phyloP scores from a whole-genome alignment of 2,329 filamentous ascomycete genomes.

The Cytospora schulzeri region DNA sequence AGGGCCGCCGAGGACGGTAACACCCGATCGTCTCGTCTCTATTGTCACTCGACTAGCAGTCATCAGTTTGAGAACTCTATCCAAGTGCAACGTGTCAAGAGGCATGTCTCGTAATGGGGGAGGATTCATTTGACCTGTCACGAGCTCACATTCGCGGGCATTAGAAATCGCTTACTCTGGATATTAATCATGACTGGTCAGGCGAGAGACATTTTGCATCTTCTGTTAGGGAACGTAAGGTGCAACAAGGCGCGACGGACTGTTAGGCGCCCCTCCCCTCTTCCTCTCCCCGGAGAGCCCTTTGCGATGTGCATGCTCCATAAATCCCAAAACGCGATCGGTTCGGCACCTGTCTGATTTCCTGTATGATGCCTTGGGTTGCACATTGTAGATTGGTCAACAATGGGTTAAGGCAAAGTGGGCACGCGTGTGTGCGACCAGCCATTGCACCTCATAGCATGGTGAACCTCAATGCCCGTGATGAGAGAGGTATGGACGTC shows the following conservation, averaged over 20 bases:
- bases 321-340: neutral
- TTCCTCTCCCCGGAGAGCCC: neutral
- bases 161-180: neutral
- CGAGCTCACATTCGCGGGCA: neutral
- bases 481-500: neutral
- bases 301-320: too few species aligned
- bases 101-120: constrained; percentile 18
- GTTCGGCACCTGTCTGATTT: neutral
- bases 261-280: too few species aligned
- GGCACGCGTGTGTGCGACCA: neutral
- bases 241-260: neutral
- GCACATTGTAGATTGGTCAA: neutral
- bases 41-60: neutral
- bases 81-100: constrained; percentile 21
- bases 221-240: neutral
- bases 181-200: neutral
- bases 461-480: neutral
- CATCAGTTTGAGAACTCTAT: neutral
- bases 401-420: neutral
- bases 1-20: neutral
- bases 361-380: neutral
- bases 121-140: neutral
- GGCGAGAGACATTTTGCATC: neutral
- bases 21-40: neutral
- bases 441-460: too few species aligned